These are phyloP conservation scores for Leucosporidium scottii DNA, from an alignment of 768 basidiomycete species.

Conservation along the genomic window DNA sequence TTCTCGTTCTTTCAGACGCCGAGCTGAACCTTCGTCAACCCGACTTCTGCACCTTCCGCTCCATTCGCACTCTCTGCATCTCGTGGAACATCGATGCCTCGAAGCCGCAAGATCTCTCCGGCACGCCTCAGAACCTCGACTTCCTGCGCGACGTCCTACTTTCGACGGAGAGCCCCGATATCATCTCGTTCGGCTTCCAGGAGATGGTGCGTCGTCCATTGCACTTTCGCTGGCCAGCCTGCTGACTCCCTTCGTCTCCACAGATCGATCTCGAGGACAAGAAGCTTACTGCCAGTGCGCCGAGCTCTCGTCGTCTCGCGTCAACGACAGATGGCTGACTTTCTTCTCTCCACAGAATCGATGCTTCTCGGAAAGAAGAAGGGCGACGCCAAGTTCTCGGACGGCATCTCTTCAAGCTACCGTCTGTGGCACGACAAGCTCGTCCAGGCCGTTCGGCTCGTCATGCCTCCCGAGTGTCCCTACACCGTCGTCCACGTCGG, in stretches of 20 bases:
- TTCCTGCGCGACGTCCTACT: constrained; percentile 72
- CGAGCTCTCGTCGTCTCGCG: background rate
- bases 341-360: constrained; percentile 51
- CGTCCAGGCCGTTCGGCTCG: constrained; percentile 59
- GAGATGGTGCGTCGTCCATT: constrained; percentile 51
- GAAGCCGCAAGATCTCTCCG: constrained; percentile 62
- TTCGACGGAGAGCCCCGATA: constrained; percentile 70
- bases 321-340: background rate
- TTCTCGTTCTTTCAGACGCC: constrained; percentile 50
- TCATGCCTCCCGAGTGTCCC: constrained; percentile 64
- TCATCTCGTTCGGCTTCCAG: constrained; percentile 90
- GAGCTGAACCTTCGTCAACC: constrained; percentile 67
- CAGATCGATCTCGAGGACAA: constrained; percentile 83
- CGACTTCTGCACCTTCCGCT: constrained; percentile 70
- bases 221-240: too few relatives aligned
- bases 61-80: constrained; percentile 67
- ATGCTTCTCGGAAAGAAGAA: constrained; percentile 72
- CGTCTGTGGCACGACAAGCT: constrained; percentile 82
- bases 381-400: constrained; percentile 55
- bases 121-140: constrained; percentile 61
- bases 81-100: constrained; percentile 92
- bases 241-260: too few relatives aligned
- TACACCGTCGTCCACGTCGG: constrained; percentile 79
- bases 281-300: constrained; percentile 70
- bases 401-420: constrained; percentile 80